A percentile compares a stretch with the other conserved stretches of the same genome.
Conservation (phyloP, 2,329 filamentous ascomycete species). For the Simplicillium sp. region DNA sequence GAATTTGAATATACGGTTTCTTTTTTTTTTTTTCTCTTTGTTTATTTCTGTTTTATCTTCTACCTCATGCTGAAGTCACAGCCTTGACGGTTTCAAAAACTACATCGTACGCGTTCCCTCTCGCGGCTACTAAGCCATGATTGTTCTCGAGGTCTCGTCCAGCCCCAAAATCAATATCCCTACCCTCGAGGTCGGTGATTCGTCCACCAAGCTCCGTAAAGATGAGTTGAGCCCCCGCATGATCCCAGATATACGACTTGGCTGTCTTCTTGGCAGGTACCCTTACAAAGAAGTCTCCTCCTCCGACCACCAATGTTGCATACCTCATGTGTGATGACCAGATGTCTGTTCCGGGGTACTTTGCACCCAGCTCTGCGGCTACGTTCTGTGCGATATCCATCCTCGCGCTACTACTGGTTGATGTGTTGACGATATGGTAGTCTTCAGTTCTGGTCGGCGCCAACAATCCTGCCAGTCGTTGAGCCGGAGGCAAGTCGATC, state of each 20-base stretch:
- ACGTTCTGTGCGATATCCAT: conserved; percentile 21
- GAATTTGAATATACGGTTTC: neutral
- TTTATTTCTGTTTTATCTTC: no score
- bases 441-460: conserved; percentile 10
- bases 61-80: no score
- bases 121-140: conserved; percentile 32
- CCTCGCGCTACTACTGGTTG: conserved; percentile 17
- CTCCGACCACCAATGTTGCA: conserved; percentile 25
- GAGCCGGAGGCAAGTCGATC: conserved; percentile 10
- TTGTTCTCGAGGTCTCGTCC: conserved; percentile 23
- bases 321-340: conserved; percentile 31
- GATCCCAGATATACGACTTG: conserved; percentile 36
- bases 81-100: conserved; percentile 23
- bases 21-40: neutral
- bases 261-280: conserved; percentile 13
- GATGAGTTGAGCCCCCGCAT: conserved; percentile 48
- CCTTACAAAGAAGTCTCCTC: conserved; percentile 23
- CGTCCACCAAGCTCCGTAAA: conserved; percentile 45
- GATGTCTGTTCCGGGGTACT: conserved; percentile 25
- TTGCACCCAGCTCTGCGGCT: conserved; percentile 18
- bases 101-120: conserved; percentile 27
- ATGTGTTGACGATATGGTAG: conserved; percentile 24
- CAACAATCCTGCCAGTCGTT: conserved; percentile 12
- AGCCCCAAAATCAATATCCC: conserved; percentile 23
- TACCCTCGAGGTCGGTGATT: conserved; percentile 37